These are phyloP conservation scores for Dictyostelium discoideum DNA, from an alignment of 78 protist genomes.

Conservation along the genomic window dicty_2.7 NC_007088.5:4054001-4054500, in stretches of 20 bases:
- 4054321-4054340: slow-evolving; percentile 90
- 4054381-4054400: neutral
- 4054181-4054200: slow-evolving; percentile 93
- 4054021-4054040: slow-evolving; percentile 84
- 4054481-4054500: slow-evolving; percentile 92
- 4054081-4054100: slow-evolving; percentile 81
- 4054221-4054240: slow-evolving; percentile 82
- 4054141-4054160: slow-evolving; percentile 89
- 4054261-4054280: slow-evolving; percentile 80
- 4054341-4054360: slow-evolving; percentile 29
- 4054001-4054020: slow-evolving; percentile 95
- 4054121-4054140: slow-evolving; percentile 95
- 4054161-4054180: slow-evolving; percentile 88
- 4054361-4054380: slow-evolving; percentile 70
- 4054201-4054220: slow-evolving; percentile 84
- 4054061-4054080: slow-evolving; percentile 78
- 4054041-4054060: slow-evolving; percentile 94
- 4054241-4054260: slow-evolving; percentile 90
- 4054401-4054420: slow-evolving; percentile 59
- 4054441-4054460: slow-evolving; percentile 84
- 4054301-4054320: no score
- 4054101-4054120: slow-evolving; percentile 86
- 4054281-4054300: no score
- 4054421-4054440: slow-evolving; percentile 82
- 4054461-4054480: slow-evolving; percentile 92